phyloP scores from a whole-genome alignment of 768 basidiomycete genomes.

The Paxillus involutus region DNA sequence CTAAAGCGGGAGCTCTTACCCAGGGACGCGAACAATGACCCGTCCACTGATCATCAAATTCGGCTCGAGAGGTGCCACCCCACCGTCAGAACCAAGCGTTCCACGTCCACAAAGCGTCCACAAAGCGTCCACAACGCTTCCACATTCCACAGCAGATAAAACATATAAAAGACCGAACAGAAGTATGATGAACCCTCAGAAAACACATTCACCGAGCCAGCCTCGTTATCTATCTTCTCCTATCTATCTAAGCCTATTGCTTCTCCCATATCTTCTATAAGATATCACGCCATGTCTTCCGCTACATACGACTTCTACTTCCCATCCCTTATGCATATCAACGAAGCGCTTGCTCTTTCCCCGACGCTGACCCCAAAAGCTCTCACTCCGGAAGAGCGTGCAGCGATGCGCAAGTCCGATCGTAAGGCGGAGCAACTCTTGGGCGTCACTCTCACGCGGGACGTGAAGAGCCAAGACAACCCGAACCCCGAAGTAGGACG shows the following conservation, averaged over 20 bases:
- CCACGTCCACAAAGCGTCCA: background rate
- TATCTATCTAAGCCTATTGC: background rate
- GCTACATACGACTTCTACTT: background rate
- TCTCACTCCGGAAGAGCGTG: constrained; percentile 6
- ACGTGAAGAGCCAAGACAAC: constrained; percentile 4
- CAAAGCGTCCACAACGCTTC: constrained; percentile 4
- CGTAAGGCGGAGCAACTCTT: constrained; percentile 14
- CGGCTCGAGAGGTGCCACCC: background rate
- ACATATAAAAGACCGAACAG: background rate
- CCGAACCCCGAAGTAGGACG: background rate
- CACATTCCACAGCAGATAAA: background rate
- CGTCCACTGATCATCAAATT: background rate
- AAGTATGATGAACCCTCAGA: background rate
- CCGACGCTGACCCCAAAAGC: constrained; percentile 1
- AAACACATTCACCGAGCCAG: background rate
- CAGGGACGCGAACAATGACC: background rate
- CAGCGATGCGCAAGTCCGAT: constrained; percentile 10
- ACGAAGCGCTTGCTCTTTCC: background rate
- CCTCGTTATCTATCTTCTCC: background rate
- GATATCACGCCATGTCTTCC: constrained; percentile 2
- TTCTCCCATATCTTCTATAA: background rate
- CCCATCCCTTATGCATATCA: background rate
- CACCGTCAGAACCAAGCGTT: background rate
- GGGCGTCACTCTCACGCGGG: constrained; percentile 17
- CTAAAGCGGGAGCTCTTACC: background rate